These are phyloP conservation scores for Pelargonium cotyledonis DNA, from an alignment of 441 rosid species.

Conservation along the genomic window DNA sequence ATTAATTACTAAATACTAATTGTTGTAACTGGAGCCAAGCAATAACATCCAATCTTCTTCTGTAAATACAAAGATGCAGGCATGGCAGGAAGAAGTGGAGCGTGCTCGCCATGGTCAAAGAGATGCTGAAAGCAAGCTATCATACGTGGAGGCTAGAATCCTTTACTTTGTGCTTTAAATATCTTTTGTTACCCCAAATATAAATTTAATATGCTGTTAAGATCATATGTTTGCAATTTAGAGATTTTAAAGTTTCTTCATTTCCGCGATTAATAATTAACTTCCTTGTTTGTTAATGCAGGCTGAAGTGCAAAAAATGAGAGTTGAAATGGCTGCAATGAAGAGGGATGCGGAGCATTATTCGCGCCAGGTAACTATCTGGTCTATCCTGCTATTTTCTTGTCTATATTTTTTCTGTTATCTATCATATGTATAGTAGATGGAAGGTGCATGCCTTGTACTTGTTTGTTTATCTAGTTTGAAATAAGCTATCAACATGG, in stretches of 20 bases:
- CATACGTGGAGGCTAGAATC: slow-evolving; percentile 68
- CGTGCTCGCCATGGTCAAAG: slow-evolving; percentile 94
- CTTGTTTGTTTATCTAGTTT: slow-evolving; percentile 4
- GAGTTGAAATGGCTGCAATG: slow-evolving; percentile 98
- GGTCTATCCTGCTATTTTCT: slow-evolving; percentile 18
- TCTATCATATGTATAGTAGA: neutral
- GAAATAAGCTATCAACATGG: neutral
- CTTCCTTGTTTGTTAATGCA: slow-evolving; percentile 30
- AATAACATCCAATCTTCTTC: slow-evolving; percentile 5
- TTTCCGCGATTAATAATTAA: neutral
- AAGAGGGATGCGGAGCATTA: slow-evolving; percentile 98
- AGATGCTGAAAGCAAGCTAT: slow-evolving; percentile 91
- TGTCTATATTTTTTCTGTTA: slow-evolving; percentile 9
- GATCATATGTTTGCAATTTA: slow-evolving; percentile 11
- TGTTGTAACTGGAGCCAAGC: neutral
- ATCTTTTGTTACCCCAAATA: slow-evolving; percentile 14
- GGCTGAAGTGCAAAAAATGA: slow-evolving; percentile 92
- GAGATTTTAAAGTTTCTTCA: slow-evolving; percentile 8
- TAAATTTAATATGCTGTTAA: slow-evolving; percentile 1
- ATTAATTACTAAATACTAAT: neutral
- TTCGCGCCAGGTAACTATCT: slow-evolving; percentile 77
- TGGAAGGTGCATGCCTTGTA: slow-evolving; percentile 3
- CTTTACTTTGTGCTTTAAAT: slow-evolving; percentile 13
- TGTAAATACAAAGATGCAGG: slow-evolving; percentile 60
- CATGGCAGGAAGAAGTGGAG: slow-evolving; percentile 94